A percentile compares a stretch with the other conserved stretches of the same genome.
Evolutionary conservation across 139 green algal genomes (phyloP).

Genomic region (Tetradesmus obliquus): DNA sequence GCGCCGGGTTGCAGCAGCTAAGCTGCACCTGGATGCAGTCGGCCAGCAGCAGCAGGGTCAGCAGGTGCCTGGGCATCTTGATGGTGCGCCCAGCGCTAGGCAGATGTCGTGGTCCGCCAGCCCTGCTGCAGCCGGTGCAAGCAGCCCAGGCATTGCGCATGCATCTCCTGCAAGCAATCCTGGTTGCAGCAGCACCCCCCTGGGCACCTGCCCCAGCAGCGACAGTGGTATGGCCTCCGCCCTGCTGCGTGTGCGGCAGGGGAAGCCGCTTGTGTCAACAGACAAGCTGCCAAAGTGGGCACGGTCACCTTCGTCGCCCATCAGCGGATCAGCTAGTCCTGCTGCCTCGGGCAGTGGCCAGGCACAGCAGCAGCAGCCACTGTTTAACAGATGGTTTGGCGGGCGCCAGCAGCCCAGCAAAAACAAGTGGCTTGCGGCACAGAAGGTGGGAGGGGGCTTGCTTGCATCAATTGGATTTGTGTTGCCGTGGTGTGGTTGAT

Average conservation of each 20-base stretch:
- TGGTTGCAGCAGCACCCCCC: neutral
- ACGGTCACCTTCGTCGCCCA: neutral
- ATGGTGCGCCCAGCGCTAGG: neutral
- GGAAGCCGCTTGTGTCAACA: slow-evolving; percentile 54
- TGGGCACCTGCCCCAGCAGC: slow-evolving; percentile 10
- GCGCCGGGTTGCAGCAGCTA: slow-evolving; percentile 1
- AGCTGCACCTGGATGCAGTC: slow-evolving; percentile 7
- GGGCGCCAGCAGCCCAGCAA: neutral
- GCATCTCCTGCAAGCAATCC: neutral
- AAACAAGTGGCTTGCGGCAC: slow-evolving; percentile 1
- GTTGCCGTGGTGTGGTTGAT: neutral
- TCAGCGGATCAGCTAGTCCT: neutral
- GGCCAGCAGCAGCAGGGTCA: neutral
- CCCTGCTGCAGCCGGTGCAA: neutral
- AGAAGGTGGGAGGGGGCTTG: neutral
- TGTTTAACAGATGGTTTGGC: neutral
- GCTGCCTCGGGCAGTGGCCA: neutral
- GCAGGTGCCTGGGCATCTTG: neutral
- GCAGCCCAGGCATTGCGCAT: neutral
- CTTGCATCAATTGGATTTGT: neutral
- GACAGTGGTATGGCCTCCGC: slow-evolving; percentile 40
- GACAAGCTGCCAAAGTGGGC: slow-evolving; percentile 66
- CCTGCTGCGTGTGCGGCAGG: slow-evolving; percentile 46
- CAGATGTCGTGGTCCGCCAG: neutral
- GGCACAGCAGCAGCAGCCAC: neutral